phyloP scores from a whole-genome alignment of 345 rosid species.

The Gynandropsis gynandra region DNA sequence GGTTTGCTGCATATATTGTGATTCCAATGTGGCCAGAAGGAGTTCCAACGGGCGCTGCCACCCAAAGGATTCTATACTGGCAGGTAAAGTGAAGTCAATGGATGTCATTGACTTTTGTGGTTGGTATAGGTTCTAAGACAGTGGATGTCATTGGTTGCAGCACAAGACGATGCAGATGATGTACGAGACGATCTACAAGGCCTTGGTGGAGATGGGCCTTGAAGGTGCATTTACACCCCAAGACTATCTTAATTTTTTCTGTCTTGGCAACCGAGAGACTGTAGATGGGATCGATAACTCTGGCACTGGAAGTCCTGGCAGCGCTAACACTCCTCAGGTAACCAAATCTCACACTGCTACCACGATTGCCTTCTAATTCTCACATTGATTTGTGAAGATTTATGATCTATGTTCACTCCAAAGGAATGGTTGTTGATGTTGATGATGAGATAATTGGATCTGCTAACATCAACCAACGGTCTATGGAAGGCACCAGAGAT shows the following conservation, averaged over 20 bases:
- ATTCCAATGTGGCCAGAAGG: slow-evolving; percentile 99
- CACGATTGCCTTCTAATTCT: not conserved
- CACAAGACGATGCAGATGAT: slow-evolving; percentile 97
- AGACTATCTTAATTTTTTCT: slow-evolving; percentile 90
- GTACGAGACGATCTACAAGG: slow-evolving; percentile 86
- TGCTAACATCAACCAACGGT: slow-evolving; percentile 94
- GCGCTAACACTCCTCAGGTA: slow-evolving; percentile 67
- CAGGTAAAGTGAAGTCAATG: slow-evolving; percentile 44
- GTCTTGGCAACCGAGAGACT: slow-evolving; percentile 86
- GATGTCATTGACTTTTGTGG: not conserved
- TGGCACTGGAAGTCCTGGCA: slow-evolving; percentile 31
- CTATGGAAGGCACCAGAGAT: slow-evolving; percentile 94
- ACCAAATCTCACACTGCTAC: slow-evolving; percentile 9
- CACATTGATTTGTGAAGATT: slow-evolving; percentile 38
- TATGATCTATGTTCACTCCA: slow-evolving; percentile 95
- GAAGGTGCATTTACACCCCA: slow-evolving; percentile 57
- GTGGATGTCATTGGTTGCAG: slow-evolving; percentile 35
- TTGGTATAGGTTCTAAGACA: not conserved
- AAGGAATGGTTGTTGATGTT: slow-evolving; percentile 94
- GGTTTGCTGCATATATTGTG: slow-evolving; percentile 88
- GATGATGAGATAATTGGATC: slow-evolving; percentile 84
- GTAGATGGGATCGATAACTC: slow-evolving; percentile 16
- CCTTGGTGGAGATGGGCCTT: slow-evolving; percentile 77
- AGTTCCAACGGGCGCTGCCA: slow-evolving; percentile 76
- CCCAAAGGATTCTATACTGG: slow-evolving; percentile 94